Evolutionary conservation across 2,329 filamentous ascomycete genomes (phyloP), one percentile per base, ranked within the genome.

Genomic region (Botrytis deweyae): DNA sequence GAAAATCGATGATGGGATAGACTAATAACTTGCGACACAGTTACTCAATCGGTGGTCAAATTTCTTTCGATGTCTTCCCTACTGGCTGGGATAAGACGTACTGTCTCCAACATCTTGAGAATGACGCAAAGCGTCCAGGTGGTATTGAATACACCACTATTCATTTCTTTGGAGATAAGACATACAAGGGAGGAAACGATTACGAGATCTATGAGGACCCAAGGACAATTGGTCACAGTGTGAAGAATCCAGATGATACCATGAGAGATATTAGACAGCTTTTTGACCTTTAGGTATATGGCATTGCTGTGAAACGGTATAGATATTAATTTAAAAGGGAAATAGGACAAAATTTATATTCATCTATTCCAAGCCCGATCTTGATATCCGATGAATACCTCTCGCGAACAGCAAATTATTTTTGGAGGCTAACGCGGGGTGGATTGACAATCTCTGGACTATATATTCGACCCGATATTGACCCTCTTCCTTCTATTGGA

Each of bases 111-210:
- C 95, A 98, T 84, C 86, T 98, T 76, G 93, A 96, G 85, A 88
- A 88, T 76, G 95, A 98, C 83, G 91, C 92, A 76, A 85, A 88
- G 84, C 87, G 88, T 82, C 86, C 88, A 59, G 91, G 89, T 80
- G 91, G 92, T 76, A 86, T 97, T 76, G 85, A 90, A 38, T 98
- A 95, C 87, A 93, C 90, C 78, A 95, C 89, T 63, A 92, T 98
- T 79, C 96, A 98, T 87, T 98, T 98, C 88, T 99, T 98, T 80
- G 96, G 96, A 77, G 96, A 99, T 88, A 99, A 98, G 91, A 93
- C 93, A 40, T 91, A 90, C 81, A 84, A 91, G 82, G 95, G 96
- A 76, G 96, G 96, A 76, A 99, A 98, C 83, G 96, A 99, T 84
- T 95, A 91, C 82, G 95, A 98, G 86, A 98, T 99, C 82, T 98